phyloP scores from a whole-genome alignment of 208 protist species.

The Naegleria gruberi region DNA sequence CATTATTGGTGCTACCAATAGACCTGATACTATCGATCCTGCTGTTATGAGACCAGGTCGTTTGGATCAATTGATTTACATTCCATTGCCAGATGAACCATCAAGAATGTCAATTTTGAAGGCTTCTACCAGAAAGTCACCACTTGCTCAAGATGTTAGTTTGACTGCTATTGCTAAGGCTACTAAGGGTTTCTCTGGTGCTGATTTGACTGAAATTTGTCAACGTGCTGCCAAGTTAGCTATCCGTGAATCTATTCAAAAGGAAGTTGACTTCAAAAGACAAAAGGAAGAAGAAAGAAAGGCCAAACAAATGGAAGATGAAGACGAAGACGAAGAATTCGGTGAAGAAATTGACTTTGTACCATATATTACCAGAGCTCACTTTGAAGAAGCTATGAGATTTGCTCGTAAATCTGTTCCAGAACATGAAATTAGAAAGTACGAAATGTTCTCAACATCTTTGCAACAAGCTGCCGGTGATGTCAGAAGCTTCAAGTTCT shows the following conservation, averaged over 20 bases:
- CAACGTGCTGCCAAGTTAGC: slow-evolving; percentile 76
- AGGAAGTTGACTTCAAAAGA: slow-evolving; percentile 68
- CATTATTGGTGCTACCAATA: slow-evolving; percentile 99
- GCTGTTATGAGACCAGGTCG: slow-evolving; percentile 97
- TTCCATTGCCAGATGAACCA: slow-evolving; percentile 96
- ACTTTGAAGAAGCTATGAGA: slow-evolving; percentile 81
- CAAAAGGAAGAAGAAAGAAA: slow-evolving; percentile 50
- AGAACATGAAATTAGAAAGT: slow-evolving; percentile 75
- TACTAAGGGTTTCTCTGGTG: slow-evolving; percentile 98
- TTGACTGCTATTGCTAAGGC: slow-evolving; percentile 85
- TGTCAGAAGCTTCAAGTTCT: slow-evolving; percentile 4
- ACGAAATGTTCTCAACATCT: slow-evolving; percentile 78
- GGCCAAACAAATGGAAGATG: slow-evolving; percentile 52
- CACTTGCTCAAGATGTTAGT: slow-evolving; percentile 88
- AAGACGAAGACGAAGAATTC: slow-evolving; percentile 57
- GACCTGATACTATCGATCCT: slow-evolving; percentile 99
- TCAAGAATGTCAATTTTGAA: slow-evolving; percentile 93
- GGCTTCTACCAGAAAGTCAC: slow-evolving; percentile 93
- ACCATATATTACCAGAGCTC: slow-evolving; percentile 68
- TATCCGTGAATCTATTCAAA: slow-evolving; percentile 75
- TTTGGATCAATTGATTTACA: slow-evolving; percentile 95
- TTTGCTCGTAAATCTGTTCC: slow-evolving; percentile 75
- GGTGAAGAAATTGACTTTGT: slow-evolving; percentile 70
- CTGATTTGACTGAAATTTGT: slow-evolving; percentile 93
- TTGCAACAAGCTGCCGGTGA: slow-evolving; percentile 52